Evolutionary conservation across 768 basidiomycete genomes (phyloP), one percentile per base, ranked within the genome.

Genomic region (Russula dissimulans): DNA sequence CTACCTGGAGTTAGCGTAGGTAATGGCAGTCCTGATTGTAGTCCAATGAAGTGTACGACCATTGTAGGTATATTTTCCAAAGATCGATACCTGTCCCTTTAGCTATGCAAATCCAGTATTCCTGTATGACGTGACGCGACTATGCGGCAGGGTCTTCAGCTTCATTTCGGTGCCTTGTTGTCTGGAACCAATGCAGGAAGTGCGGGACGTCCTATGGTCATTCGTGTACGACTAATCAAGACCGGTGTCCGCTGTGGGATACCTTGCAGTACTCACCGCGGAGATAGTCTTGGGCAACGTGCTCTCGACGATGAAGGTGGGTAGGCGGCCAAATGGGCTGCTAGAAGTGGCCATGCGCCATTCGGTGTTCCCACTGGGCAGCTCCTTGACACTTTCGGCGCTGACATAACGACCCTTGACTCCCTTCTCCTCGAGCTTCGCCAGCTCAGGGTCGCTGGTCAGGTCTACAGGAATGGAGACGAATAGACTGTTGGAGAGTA

Each of bases 301-400:
- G 59, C 71, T 75, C 62, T 89, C 85, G 4, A 79, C 79, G 60
- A 90, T 58, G 63, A 85, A 87, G 15, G 74, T 72, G 0, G 88
- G 88, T 46, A 90, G 84, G 54, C 70, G 77, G 26, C 89, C 89
- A 29, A 86, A 87, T 12, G 86, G 81, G 3, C 80, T 81, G 65
- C 84, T 85, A 29, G 85, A 84, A 2, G 86, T 87, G 3, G 87
- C 88, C 88, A 91, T 89, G 43, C 81, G 76, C 88, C 88, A 91
- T 70, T 89, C 87, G 12, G 82, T 80, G 50, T 71, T 79, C 52
- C 85, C 89, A 61, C 81, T 74, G 18, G 79, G 80, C 43, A 84
- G 78, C 69, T 86, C 85, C 45, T 74, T 70, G 54, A 91, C 66
- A 34, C 79, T 78, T 71, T 91, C 89, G 4, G 87, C 83, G 65